Evolutionary conservation across 2,329 filamentous ascomycete genomes (phyloP), one percentile per base, ranked within the genome.

Genomic region (Aspergillus unguis): DNA sequence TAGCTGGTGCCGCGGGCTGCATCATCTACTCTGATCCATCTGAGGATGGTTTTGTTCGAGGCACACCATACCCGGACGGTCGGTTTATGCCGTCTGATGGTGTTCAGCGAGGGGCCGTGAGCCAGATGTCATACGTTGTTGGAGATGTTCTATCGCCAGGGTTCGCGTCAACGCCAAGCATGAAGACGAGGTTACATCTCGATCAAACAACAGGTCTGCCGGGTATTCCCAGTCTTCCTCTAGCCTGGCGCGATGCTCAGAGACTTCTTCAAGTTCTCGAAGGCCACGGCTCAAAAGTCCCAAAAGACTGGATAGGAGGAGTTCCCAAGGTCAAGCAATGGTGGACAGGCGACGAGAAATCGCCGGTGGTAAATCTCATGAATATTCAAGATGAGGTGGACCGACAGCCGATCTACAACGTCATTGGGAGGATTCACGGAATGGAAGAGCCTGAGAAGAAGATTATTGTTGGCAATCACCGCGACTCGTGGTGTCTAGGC

Each of bases 101-200:
- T 42, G 88, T 96, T 2, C 90, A 94, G 68, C 81, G 92, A 65
- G 92, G 87, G 3, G 82, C 84, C 4, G 94, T 96, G 27, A 87
- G 86, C 56, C 73, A 95, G 62, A 87, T 83, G 75, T 92, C 85
- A 65, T 91, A 86, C 84, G 83, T 96, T 11, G 74, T 95, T 0
- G 94, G 94, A 35, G 94, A 99, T 71, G 87, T 92, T n/a, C 79
- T 97, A 41, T 95, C 90, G 0, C 94, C 94, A 2, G 92, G 92
- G 4, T 92, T 85, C 79, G 85, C 89, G 53, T 78, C 76, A 5
- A 72, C 69, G 3, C 73, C 76, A 5, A 68, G 64, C 8, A 72
- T 78, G 61, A 72, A 71, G 50, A 81, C 85, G 40, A 82, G 90
- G 45, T 77, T 94, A 63, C 78, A 83, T 45, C 81, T 85, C 23